These are phyloP conservation scores for Talaromyces wortmannii DNA, from an alignment of 495 filamentous ascomycete genomes.

Conservation along the genomic window DNA sequence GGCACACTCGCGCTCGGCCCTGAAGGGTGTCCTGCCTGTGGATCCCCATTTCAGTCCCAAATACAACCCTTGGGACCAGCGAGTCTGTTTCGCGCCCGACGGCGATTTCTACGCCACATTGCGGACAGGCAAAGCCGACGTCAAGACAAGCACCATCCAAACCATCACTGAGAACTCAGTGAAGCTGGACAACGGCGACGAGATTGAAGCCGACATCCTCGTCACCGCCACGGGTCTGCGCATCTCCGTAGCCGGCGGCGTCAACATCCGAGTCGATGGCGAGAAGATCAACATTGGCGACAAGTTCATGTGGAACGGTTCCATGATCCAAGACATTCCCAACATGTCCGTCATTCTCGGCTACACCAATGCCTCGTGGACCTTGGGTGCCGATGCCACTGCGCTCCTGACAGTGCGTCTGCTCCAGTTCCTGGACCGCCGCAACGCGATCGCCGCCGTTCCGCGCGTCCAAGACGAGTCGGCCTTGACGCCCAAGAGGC, in stretches of 20 bases:
- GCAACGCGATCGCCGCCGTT: conserved; percentile 20
- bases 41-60: conserved; percentile 65
- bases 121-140: conserved; percentile 44
- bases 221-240: conserved; percentile 69
- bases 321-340: conserved; percentile 54
- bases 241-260: conserved; percentile 44
- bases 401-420: conserved; percentile 38
- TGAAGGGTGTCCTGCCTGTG: conserved; percentile 47
- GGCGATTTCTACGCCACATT: conserved; percentile 66
- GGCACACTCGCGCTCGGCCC: conserved; percentile 28
- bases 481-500: conserved; percentile 16
- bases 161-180: conserved; percentile 54
- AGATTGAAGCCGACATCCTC: conserved; percentile 62
- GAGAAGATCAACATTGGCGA: conserved; percentile 33
- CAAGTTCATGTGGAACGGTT: conserved; percentile 50
- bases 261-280: conserved; percentile 49
- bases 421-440: conserved; percentile 31
- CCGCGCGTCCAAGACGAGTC: conserved; percentile 15
- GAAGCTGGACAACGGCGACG: conserved; percentile 46
- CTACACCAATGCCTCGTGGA: conserved; percentile 54
- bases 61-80: conserved; percentile 71
- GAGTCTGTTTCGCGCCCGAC: conserved; percentile 63
- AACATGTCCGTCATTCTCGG: conserved; percentile 51
- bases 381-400: conserved; percentile 49
- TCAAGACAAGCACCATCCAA: conserved; percentile 67